Base-by-base conservation (phyloP, 768 basidiomycete genomes). In the Cystofilobasidium ferigula region DNA sequence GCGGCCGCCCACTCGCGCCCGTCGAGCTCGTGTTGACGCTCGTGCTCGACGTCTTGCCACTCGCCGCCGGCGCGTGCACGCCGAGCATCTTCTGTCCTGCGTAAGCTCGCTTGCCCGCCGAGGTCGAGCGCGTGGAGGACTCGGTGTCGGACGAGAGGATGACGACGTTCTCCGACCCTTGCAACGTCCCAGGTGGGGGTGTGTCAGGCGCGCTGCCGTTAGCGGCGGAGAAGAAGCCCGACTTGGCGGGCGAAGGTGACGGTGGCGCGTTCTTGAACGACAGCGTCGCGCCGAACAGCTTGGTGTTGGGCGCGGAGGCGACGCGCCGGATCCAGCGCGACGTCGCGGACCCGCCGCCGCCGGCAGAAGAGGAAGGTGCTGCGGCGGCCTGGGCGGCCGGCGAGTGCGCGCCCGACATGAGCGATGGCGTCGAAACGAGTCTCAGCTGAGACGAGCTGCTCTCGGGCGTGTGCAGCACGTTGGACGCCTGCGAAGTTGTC, bases 251-350 rank as follows among this genome's bases (percentile, higher is more conserved):
- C 83, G 82, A 32, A 84, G 85, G 36, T 63, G 72, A 0, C 83
- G 82, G 28, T 84, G 85, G 36, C 62, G 63, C 45, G 30, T 56
- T 62, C 40, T 56, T 62, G 35, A 60, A 67, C 0, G 62, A 35
- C 10, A 64, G 62, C 40, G 47, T 26, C 24, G 53, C 43, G 20
- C 79, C 66, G 75, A 98, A 91, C 35, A 99, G 80, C 34, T 97
- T 98, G 38, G 92, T 87, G 73, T 97, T 99, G 3, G 94, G 94
- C 2, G 95, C 93, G 12, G 91, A 95, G 4, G 93, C 91, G 56
- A 98, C 94, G 57, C 94, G 85, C 61, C 94, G 86, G 35, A 98
- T 85, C 78, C 97, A 92, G 40, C 93, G 86, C 57, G 88, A 83
- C 12, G 89, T 87, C 7, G 77, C 74, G 12, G 71, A 72, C 24